Base-by-base conservation (phyloP, 139 green algal genomes). In the Closterium sp. region DNA sequence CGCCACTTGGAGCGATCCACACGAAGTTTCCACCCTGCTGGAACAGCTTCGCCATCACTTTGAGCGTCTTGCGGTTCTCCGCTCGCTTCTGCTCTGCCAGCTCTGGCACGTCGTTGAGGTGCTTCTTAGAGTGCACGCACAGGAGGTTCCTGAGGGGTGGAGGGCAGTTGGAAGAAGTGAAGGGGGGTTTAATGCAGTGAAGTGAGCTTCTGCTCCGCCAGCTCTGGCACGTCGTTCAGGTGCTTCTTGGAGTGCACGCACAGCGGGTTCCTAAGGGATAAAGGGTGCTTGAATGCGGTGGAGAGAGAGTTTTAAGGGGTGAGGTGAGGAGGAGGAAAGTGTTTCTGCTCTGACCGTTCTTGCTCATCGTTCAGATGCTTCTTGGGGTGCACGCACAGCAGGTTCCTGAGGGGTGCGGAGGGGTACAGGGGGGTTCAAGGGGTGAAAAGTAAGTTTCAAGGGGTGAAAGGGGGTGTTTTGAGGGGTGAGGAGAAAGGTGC, bases 241-340 rank as follows among this genome's bases (percentile, higher is more conserved):
- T 98, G 97, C 95, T 99, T 98, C 96, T 99, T 99, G 89, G 96
- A 98, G 95, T 99, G 96, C 85, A 99, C 97, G 94, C 98, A 99
- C 91, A 99, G 99, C 27, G 99, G 96, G 96, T 99, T 99, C 93
- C 98, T 97, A 86, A 79, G 19, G 62, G 62, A 13, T 79, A 24
- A n/a, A n/a, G n/a, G n/a, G n/a, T n/a, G n/a, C n/a, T n/a, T n/a
- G n/a, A n/a, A 86, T 24, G 32, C 32, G 3, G 32, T 38, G 32
- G 3, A 38, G 32, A 38, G 32, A 38, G 32, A 38, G 32, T 38
- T 38, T 38, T 38, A 38, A 38, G 32, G 32, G 32, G 32, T 38
- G 32, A 38, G 32, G 32, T 38, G 32, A 38, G 32, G 32, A 38
- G 32, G 32, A 38, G 32, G 32, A 38, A 38, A 3, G 32, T 38